These are phyloP conservation scores for Phaeosphaeriaceae sp. DNA, from an alignment of 2,329 filamentous ascomycete genomes.

Conservation along the genomic window DNA sequence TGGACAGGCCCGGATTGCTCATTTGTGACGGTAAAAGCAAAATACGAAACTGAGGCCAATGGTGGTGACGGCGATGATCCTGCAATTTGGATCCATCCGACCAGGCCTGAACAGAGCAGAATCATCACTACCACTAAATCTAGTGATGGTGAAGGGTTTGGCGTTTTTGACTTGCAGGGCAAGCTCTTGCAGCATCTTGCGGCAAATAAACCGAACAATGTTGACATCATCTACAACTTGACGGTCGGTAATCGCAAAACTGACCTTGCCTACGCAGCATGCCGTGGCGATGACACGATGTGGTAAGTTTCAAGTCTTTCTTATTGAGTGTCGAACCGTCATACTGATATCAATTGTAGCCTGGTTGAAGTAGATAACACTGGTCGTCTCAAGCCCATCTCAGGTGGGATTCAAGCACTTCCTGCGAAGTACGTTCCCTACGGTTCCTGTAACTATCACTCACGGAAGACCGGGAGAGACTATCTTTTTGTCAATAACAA, in stretches of 20 bases:
- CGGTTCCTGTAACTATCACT: slow-evolving; percentile 60
- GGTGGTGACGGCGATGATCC: slow-evolving; percentile 43
- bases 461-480: slow-evolving; percentile 55
- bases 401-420: slow-evolving; percentile 56
- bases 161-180: slow-evolving; percentile 58
- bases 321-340: no score
- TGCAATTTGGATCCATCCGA: slow-evolving; percentile 41
- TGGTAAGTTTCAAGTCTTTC: slow-evolving; percentile 51
- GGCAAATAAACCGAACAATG: slow-evolving; percentile 60
- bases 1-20: slow-evolving; percentile 40
- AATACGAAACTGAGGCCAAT: slow-evolving; percentile 42
- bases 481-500: slow-evolving; percentile 64
- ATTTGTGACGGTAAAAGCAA: slow-evolving; percentile 34
- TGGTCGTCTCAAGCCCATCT: slow-evolving; percentile 52
- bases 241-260: slow-evolving; percentile 52
- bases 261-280: slow-evolving; percentile 60
- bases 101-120: slow-evolving; percentile 50
- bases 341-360: slow-evolving; percentile 34
- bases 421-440: slow-evolving; percentile 57
- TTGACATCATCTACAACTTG: slow-evolving; percentile 61
- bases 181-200: slow-evolving; percentile 55
- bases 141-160: slow-evolving; percentile 56
- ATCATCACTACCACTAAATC: slow-evolving; percentile 63
- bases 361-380: slow-evolving; percentile 58
- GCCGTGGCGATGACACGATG: slow-evolving; percentile 59